A percentile compares a stretch with the other conserved stretches of the same genome.
phyloP scores from a whole-genome alignment of 225 moss, liverwort and hornwort species.

The Neckera pumila region DNA sequence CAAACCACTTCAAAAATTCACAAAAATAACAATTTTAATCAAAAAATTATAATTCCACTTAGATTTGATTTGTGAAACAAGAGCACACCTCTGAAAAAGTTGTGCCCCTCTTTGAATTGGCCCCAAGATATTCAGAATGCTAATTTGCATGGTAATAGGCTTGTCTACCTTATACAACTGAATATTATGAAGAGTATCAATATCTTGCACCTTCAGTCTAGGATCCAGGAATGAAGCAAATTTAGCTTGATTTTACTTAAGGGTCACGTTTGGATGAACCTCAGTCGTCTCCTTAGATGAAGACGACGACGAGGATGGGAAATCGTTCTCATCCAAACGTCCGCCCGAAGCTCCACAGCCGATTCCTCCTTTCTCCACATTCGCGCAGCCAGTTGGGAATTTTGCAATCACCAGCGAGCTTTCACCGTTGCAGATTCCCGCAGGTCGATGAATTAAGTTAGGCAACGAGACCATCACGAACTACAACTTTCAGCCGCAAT shows the following conservation, averaged over 20 bases:
- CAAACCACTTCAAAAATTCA: too few species aligned
- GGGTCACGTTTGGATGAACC: background rate
- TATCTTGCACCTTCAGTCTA: background rate
- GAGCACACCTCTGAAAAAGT: too few species aligned
- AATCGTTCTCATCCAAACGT: background rate
- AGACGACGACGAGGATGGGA: background rate
- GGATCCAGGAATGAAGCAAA: background rate
- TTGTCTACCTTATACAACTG: too few species aligned
- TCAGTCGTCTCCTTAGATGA: background rate
- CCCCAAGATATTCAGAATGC: too few species aligned
- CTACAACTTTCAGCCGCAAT: background rate
- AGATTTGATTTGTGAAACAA: too few species aligned
- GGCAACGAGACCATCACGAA: background rate
- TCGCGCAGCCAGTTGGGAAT: background rate
- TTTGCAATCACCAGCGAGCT: background rate
- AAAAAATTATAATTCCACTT: too few species aligned
- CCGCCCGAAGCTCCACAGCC: background rate
- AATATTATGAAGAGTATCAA: background rate
- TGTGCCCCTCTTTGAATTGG: too few species aligned
- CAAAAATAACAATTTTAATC: too few species aligned
- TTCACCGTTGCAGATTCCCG: background rate
- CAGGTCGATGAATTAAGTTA: background rate
- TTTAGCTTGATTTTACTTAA: background rate
- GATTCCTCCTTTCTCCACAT: background rate
- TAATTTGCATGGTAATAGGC: too few species aligned